phyloP scores from a whole-genome alignment of 208 protist species.

The Naegleria gruberi region DNA sequence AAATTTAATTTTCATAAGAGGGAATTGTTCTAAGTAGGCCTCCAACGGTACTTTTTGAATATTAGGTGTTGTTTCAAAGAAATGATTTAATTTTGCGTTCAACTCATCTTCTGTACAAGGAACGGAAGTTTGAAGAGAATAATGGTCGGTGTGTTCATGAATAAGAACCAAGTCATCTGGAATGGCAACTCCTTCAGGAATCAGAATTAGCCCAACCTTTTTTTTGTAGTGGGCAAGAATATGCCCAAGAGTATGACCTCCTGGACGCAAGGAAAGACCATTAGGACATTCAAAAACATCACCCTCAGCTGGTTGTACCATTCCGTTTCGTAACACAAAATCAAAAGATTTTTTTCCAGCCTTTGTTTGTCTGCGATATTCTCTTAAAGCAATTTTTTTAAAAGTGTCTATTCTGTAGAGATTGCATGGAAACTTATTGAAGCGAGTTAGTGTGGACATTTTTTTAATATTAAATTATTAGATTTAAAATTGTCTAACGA shows the following conservation, averaged over 20 bases:
- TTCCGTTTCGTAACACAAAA: background rate
- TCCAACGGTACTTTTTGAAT: background rate
- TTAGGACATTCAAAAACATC: background rate
- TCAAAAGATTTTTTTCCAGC: background rate
- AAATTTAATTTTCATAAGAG: too few species aligned
- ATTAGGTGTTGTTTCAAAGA: background rate
- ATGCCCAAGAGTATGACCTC: background rate
- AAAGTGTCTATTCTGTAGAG: background rate
- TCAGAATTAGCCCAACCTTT: background rate
- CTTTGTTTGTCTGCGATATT: background rate
- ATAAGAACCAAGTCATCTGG: background rate
- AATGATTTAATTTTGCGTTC: background rate
- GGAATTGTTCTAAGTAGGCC: background rate
- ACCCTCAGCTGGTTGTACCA: background rate
- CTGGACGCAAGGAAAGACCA: background rate
- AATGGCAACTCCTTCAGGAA: background rate
- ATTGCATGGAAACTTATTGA: background rate
- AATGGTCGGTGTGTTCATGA: slow-evolving; percentile 4
- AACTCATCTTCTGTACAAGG: background rate
- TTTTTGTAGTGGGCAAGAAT: background rate
- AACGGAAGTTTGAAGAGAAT: background rate
- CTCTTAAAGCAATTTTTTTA: background rate
- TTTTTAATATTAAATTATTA: too few species aligned
- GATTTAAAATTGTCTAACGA: too few species aligned
- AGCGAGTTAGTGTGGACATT: background rate